Conservation (phyloP, 2,329 filamentous ascomycete species). For the Beauveria scarabaeidicola region DNA sequence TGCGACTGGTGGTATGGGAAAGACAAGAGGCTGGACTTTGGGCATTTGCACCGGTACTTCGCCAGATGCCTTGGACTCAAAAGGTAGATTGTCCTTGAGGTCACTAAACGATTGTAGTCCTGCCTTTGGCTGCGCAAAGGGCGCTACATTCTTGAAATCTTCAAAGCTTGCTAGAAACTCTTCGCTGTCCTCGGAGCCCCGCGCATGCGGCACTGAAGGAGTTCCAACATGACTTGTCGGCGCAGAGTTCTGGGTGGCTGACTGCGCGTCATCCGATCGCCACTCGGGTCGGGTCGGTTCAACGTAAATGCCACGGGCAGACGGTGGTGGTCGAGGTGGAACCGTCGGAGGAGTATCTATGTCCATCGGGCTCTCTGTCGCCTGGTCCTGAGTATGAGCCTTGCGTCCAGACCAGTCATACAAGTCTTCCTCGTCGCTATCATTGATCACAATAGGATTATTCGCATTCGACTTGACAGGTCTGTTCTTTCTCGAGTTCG, state of each 20-base stretch:
- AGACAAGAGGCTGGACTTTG: conserved; percentile 28
- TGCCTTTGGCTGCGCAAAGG: conserved; percentile 37
- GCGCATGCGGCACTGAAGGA: conserved; percentile 26
- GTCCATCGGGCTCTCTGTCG: conserved; percentile 50
- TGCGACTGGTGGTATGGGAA: conserved; percentile 41
- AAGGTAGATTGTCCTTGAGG: conserved; percentile 48
- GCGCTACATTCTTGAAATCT: conserved; percentile 49
- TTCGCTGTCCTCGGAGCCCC: conserved; percentile 48
- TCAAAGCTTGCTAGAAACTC: conserved; percentile 46
- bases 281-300: conserved; percentile 53
- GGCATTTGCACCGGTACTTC: conserved; percentile 30
- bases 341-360: conserved; percentile 46
- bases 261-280: conserved; percentile 41
- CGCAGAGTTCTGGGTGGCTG: conserved; percentile 15
- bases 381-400: conserved; percentile 19
- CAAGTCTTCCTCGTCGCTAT: conserved; percentile 36
- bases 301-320: conserved; percentile 45
- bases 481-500: conserved; percentile 51
- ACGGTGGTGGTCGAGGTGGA: conserved; percentile 16
- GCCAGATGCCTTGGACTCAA: conserved; percentile 42
- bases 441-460: conserved; percentile 38
- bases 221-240: conserved; percentile 15
- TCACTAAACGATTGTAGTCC: conserved; percentile 48
- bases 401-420: conserved; percentile 28
- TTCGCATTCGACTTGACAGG: conserved; percentile 43